These are phyloP conservation scores for Cystobasidiopsis lactophilus DNA, from an alignment of 768 basidiomycete genomes.

Conservation along the genomic window DNA sequence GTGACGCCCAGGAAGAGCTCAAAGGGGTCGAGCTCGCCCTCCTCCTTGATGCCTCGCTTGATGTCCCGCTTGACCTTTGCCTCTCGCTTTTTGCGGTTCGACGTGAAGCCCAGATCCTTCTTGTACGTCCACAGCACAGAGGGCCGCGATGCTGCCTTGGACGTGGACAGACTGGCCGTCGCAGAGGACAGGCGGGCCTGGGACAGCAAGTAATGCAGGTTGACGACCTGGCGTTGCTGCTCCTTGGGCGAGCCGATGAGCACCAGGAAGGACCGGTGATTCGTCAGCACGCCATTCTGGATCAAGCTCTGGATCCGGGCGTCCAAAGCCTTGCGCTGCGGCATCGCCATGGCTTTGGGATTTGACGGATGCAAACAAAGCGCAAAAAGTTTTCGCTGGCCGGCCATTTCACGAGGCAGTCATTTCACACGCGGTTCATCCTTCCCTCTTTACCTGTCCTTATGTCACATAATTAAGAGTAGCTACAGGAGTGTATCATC, in stretches of 20 bases:
- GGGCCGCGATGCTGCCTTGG: slow-evolving; percentile 24
- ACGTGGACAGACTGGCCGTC: background rate
- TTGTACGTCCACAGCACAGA: slow-evolving; percentile 94
- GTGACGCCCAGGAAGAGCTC: slow-evolving; percentile 98
- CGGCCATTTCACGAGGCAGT: too few species aligned
- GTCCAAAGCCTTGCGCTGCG: slow-evolving; percentile 39
- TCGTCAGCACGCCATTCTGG: slow-evolving; percentile 75
- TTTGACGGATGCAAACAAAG: too few species aligned
- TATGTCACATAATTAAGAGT: too few species aligned
- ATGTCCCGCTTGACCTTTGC: slow-evolving; percentile 90
- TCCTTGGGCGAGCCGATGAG: slow-evolving; percentile 82
- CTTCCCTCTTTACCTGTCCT: too few species aligned
- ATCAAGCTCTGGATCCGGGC: slow-evolving; percentile 80
- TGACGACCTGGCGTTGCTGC: slow-evolving; percentile 83
- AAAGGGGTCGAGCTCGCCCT: slow-evolving; percentile 88
- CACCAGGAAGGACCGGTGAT: slow-evolving; percentile 85
- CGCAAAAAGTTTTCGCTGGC: too few species aligned
- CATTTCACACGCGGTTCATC: too few species aligned
- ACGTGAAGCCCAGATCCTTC: slow-evolving; percentile 90
- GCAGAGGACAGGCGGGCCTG: slow-evolving; percentile 28
- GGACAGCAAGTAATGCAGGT: slow-evolving; percentile 81
- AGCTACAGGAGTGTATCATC: too few species aligned
- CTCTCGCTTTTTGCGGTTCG: slow-evolving; percentile 90
- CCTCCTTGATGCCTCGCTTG: slow-evolving; percentile 77
- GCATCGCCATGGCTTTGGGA: too few species aligned